A percentile compares a stretch with the other conserved stretches of the same genome.
phyloP scores from a whole-genome alignment of 1,284 basidiomycete species.

The Boletus putidus region DNA sequence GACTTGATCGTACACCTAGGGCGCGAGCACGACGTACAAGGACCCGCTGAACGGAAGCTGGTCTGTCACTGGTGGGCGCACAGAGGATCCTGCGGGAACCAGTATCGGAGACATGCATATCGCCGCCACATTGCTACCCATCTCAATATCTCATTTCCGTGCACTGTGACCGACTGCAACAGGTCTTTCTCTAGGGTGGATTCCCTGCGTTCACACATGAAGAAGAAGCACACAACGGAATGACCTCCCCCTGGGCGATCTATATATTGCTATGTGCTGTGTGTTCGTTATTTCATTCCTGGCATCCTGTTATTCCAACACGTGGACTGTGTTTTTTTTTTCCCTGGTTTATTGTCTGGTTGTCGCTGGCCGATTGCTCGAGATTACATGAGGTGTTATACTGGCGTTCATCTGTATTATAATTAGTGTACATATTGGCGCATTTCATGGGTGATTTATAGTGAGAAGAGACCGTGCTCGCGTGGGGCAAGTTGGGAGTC shows the following conservation, averaged over 20 bases:
- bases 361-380: too few relatives aligned
- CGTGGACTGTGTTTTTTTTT: too few relatives aligned
- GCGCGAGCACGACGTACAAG: neutral
- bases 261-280: neutral
- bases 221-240: neutral
- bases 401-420: too few relatives aligned
- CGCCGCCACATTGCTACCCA: conserved; percentile 8
- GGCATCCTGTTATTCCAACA: too few relatives aligned
- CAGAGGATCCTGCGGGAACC: neutral
- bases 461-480: too few relatives aligned
- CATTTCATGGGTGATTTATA: too few relatives aligned
- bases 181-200: neutral
- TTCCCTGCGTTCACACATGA: neutral
- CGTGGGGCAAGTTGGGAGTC: too few relatives aligned
- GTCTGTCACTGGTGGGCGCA: conserved; percentile 3
- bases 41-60: neutral
- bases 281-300: neutral
- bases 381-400: too few relatives aligned
- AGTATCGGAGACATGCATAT: neutral
- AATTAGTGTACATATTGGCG: too few relatives aligned
- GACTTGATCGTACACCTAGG: conserved; percentile 4
- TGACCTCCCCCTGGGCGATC: neutral
- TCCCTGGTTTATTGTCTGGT: too few relatives aligned
- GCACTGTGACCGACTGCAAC: neutral
- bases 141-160: neutral